Conservation (phyloP, 257 asterid species). For the Przewalskia tangutica region DNA sequence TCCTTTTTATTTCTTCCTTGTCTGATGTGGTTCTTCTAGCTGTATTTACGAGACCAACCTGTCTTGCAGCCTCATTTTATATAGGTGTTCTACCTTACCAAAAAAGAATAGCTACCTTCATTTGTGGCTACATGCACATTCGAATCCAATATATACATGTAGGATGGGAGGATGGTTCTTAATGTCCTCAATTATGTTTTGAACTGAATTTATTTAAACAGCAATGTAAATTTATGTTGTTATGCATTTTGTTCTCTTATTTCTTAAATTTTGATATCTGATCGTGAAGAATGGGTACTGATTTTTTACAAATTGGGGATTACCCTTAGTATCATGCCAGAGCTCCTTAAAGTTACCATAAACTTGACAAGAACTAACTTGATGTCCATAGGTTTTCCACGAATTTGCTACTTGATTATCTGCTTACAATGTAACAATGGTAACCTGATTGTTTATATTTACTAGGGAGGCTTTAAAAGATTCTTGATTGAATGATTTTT, state of each 20-base stretch:
- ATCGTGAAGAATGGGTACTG: background rate
- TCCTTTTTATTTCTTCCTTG: background rate
- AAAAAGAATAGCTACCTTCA: background rate
- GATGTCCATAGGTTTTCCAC: background rate
- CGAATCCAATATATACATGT: background rate
- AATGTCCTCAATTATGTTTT: background rate
- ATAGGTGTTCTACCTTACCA: background rate
- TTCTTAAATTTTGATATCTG: background rate
- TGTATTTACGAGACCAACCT: background rate
- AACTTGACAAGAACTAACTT: background rate
- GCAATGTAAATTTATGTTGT: background rate
- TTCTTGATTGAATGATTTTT: background rate
- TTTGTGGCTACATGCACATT: background rate
- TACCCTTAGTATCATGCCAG: too few species aligned
- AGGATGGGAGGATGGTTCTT: background rate
- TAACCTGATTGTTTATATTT: background rate
- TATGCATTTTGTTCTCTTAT: background rate
- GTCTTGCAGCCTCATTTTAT: background rate
- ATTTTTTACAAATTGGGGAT: background rate
- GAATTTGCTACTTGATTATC: background rate
- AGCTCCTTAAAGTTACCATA: background rate
- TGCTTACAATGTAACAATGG: background rate
- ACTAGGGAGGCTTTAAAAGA: background rate
- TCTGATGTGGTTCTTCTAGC: background rate
- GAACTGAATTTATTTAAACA: background rate